phyloP scores from a whole-genome alignment of 2,329 filamentous ascomycete genomes.

The Myrmaecium sp. region DNA sequence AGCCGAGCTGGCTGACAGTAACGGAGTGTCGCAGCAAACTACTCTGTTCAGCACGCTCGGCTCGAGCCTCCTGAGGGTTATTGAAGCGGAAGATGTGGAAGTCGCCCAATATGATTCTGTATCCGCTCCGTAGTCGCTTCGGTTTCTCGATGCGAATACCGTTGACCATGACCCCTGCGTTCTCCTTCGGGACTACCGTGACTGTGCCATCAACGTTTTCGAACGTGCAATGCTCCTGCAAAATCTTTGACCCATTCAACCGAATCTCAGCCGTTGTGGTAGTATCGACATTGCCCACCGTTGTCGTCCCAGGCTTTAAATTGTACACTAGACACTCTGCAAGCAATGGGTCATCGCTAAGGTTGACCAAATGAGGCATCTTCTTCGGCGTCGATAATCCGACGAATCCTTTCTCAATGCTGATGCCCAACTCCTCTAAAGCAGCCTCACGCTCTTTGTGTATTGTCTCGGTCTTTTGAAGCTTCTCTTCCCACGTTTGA shows the following conservation, averaged over 20 bases:
- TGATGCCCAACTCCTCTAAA: slow-evolving; percentile 91
- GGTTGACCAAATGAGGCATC: slow-evolving; percentile 96
- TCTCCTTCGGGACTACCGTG: slow-evolving; percentile 75
- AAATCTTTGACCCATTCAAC: slow-evolving; percentile 81
- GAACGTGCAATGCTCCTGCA: slow-evolving; percentile 84
- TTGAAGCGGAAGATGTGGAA: slow-evolving; percentile 99
- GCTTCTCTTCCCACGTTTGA: slow-evolving; percentile 96
- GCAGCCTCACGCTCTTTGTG: slow-evolving; percentile 94
- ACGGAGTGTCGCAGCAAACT: slow-evolving; percentile 75
- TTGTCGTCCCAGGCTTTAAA: slow-evolving; percentile 84
- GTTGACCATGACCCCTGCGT: slow-evolving; percentile 97
- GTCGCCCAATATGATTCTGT: slow-evolving; percentile 87
- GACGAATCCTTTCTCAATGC: slow-evolving; percentile 95
- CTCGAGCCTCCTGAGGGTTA: slow-evolving; percentile 86
- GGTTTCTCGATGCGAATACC: slow-evolving; percentile 77
- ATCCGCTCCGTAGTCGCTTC: slow-evolving; percentile 75
- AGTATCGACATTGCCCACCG: slow-evolving; percentile 84
- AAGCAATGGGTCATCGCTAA: slow-evolving; percentile 66
- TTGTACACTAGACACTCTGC: slow-evolving; percentile 97
- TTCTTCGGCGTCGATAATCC: slow-evolving; percentile 94
- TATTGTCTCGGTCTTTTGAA: slow-evolving; percentile 87
- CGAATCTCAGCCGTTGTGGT: slow-evolving; percentile 75
- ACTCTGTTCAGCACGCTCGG: slow-evolving; percentile 67
- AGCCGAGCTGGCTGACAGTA: slow-evolving; percentile 44
- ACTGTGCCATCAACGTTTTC: slow-evolving; percentile 87